A percentile compares a stretch with the other conserved stretches of the same genome.
Conservation (phyloP, 2,329 filamentous ascomycete species). For the Zymoseptoria passerinii region DNA sequence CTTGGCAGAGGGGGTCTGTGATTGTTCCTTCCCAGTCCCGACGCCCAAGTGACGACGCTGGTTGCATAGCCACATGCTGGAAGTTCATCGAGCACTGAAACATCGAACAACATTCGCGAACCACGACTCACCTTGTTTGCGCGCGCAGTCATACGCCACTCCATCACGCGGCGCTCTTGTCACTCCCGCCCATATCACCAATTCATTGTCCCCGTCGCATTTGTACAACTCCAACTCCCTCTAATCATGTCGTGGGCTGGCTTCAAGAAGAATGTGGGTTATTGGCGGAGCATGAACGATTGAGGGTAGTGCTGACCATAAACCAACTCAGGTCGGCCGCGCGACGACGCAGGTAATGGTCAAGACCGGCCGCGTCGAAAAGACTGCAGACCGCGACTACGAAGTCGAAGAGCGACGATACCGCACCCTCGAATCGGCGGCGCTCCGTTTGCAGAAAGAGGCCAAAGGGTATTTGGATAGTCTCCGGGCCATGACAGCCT, state of each 20-base stretch:
- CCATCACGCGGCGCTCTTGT: not conserved
- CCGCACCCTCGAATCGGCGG: conserved; percentile 93
- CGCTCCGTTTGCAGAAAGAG: conserved; percentile 88
- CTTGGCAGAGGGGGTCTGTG: not conserved
- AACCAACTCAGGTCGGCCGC: conserved; percentile 85
- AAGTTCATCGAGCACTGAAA: not conserved
- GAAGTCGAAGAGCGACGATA: conserved; percentile 91
- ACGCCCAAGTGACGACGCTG: not conserved
- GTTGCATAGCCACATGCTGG: not conserved
- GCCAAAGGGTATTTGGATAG: conserved; percentile 97
- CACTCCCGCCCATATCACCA: not conserved
- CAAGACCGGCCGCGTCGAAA: conserved; percentile 98
- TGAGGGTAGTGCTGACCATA: conserved; percentile 59
- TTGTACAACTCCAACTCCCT: conserved; percentile 3
- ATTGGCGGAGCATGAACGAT: not conserved
- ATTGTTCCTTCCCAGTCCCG: not conserved
- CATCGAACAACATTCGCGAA: not conserved
- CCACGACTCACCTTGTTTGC: not conserved
- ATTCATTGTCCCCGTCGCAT: not conserved
- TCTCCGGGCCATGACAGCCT: conserved; percentile 95
- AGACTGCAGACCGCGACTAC: conserved; percentile 97
- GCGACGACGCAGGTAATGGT: conserved; percentile 99
- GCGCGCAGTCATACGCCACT: not conserved
- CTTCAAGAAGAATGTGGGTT: conserved; percentile 32
- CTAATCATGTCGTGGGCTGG: conserved; percentile 54